Percentiles rank a stretch among this genome's conserved stretches.
phyloP scores from a whole-genome alignment of 2,329 filamentous ascomycete genomes.

The Karstenula rhodostoma region DNA sequence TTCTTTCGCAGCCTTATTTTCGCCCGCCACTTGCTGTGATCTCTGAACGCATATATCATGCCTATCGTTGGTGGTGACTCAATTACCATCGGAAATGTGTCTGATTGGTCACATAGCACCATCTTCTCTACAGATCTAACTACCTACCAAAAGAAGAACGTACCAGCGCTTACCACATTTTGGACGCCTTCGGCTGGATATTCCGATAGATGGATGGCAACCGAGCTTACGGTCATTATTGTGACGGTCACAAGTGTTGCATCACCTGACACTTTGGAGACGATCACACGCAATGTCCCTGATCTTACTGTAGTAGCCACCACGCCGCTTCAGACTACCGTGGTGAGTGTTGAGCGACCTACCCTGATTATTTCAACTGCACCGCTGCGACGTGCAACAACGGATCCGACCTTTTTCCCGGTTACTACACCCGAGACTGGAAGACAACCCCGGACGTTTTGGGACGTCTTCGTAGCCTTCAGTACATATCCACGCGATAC shows the following conservation, averaged over 20 bases:
- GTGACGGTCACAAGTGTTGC: neutral
- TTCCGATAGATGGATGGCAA: neutral
- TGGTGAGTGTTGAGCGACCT: neutral
- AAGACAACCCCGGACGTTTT: neutral
- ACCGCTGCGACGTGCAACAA: neutral
- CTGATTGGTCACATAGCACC: constrained; percentile 4
- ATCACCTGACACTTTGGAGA: too few relatives aligned
- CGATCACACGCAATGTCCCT: too few relatives aligned
- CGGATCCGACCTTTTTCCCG: neutral
- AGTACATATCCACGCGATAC: neutral
- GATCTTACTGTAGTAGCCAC: too few relatives aligned
- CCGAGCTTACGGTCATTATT: neutral
- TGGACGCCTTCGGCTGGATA: neutral
- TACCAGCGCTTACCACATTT: neutral
- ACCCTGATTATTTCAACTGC: neutral
- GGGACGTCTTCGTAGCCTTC: neutral
- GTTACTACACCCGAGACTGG: neutral
- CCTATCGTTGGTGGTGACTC: neutral
- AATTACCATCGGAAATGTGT: neutral
- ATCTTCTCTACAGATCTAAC: constrained; percentile 1
- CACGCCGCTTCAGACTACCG: too few relatives aligned
- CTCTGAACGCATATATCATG: neutral
- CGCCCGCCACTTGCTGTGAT: too few relatives aligned
- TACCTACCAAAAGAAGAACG: neutral
- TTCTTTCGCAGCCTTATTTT: too few relatives aligned